These are phyloP conservation scores for Trichoderma sp. DNA, from an alignment of 2,329 filamentous ascomycete species.

Conservation along the genomic window DNA sequence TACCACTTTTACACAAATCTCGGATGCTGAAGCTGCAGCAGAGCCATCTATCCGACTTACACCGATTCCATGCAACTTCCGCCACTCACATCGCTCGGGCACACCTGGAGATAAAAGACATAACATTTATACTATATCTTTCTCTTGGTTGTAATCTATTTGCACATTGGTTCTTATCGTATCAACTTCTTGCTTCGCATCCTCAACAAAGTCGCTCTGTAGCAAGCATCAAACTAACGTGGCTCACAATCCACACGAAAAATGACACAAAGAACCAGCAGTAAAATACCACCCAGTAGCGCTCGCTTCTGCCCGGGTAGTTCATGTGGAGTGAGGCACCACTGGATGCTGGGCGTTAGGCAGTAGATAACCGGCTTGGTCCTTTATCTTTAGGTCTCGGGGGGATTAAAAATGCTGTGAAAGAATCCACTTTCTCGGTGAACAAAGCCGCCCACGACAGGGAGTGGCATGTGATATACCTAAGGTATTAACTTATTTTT, in stretches of 20 bases:
- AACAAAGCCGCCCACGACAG: too few species aligned
- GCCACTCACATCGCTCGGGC: background rate
- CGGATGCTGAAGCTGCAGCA: background rate
- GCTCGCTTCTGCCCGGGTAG: background rate
- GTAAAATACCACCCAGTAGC: background rate
- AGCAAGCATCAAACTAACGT: background rate
- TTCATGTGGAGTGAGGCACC: background rate
- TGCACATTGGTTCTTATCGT: background rate
- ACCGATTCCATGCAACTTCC: background rate
- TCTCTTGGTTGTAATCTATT: background rate
- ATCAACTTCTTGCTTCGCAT: background rate
- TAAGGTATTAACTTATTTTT: too few species aligned
- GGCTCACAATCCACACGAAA: background rate
- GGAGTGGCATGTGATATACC: too few species aligned
- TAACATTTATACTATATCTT: background rate
- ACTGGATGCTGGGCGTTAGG: background rate
- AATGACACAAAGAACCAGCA: too few species aligned
- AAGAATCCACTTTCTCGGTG: too few species aligned
- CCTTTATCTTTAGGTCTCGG: too few species aligned
- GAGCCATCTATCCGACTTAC: background rate
- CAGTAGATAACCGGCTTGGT: too few species aligned
- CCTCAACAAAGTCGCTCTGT: background rate
- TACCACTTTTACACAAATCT: background rate
- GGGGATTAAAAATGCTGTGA: background rate
- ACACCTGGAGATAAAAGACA: background rate